A percentile compares a stretch with the other conserved stretches of the same genome.
Conservation (phyloP, 768 basidiomycete species). For the Phallus indusiatus region DNA sequence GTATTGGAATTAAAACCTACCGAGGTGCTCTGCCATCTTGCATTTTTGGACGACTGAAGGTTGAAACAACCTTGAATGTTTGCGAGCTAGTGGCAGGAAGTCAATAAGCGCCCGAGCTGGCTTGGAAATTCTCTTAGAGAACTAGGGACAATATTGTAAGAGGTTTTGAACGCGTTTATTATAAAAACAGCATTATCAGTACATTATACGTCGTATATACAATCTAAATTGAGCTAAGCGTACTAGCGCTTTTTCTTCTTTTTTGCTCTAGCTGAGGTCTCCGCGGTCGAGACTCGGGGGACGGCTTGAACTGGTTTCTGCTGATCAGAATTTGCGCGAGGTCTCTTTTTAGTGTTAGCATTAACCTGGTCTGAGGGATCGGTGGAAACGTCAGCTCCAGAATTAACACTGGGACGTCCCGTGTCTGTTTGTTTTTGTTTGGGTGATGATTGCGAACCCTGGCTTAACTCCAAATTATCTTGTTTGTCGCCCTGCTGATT, state of each 20-base stretch:
- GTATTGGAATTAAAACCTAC: slow-evolving; percentile 27
- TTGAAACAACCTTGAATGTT: not conserved
- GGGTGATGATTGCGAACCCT: too few relatives aligned
- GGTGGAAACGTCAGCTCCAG: too few relatives aligned
- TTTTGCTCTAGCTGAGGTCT: not conserved
- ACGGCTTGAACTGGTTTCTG: too few relatives aligned
- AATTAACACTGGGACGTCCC: too few relatives aligned
- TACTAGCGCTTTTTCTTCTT: not conserved
- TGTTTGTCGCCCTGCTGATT: too few relatives aligned
- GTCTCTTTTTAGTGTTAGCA: too few relatives aligned
- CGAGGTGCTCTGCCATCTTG: slow-evolving; percentile 76
- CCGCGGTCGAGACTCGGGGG: too few relatives aligned
- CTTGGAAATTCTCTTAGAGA: not conserved
- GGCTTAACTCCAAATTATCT: too few relatives aligned
- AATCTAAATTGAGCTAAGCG: not conserved
- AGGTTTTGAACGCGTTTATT: not conserved
- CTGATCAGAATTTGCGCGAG: too few relatives aligned
- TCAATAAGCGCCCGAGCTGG: not conserved
- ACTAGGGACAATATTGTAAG: not conserved
- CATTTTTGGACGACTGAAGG: slow-evolving; percentile 30
- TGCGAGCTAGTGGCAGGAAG: not conserved
- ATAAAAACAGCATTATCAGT: not conserved
- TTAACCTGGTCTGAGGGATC: too few relatives aligned
- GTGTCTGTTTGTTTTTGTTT: too few relatives aligned
- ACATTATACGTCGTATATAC: not conserved